Evolutionary conservation across 441 rosid species (phyloP).

Genomic region (Hura crepitans): DNA sequence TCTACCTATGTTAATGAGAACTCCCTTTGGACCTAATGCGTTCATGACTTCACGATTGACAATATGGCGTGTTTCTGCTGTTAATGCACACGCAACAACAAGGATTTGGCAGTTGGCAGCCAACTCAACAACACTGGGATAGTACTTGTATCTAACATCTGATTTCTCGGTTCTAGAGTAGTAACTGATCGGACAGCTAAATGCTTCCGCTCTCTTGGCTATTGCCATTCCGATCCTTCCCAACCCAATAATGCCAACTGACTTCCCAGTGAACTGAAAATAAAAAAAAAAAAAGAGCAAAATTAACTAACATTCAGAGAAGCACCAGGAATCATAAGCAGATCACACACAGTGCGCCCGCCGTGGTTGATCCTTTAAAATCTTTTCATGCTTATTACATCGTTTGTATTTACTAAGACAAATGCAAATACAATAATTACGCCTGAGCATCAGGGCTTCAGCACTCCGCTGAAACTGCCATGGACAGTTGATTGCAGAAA

Average conservation of each 20-base stretch:
- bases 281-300: neutral
- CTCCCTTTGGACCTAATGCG: conserved; percentile 59
- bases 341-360: neutral
- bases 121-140: conserved; percentile 44
- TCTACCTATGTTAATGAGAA: conserved; percentile 60
- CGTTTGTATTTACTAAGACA: neutral
- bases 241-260: conserved; percentile 60
- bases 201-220: conserved; percentile 68
- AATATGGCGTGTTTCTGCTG: conserved; percentile 48
- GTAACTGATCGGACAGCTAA: conserved; percentile 55
- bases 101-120: conserved; percentile 61
- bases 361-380: neutral
- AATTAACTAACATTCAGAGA: too few species aligned
- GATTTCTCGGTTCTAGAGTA: conserved; percentile 44
- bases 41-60: conserved; percentile 50
- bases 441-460: neutral
- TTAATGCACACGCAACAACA: conserved; percentile 55
- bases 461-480: neutral
- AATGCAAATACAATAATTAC: neutral
- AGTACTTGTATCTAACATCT: conserved; percentile 40
- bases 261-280: conserved; percentile 56
- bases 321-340: neutral
- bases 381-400: neutral
- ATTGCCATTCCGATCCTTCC: conserved; percentile 68
- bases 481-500: neutral